These are phyloP conservation scores for Fusarium sororula DNA, from an alignment of 2,329 filamentous ascomycete genomes.

Conservation along the genomic window DNA sequence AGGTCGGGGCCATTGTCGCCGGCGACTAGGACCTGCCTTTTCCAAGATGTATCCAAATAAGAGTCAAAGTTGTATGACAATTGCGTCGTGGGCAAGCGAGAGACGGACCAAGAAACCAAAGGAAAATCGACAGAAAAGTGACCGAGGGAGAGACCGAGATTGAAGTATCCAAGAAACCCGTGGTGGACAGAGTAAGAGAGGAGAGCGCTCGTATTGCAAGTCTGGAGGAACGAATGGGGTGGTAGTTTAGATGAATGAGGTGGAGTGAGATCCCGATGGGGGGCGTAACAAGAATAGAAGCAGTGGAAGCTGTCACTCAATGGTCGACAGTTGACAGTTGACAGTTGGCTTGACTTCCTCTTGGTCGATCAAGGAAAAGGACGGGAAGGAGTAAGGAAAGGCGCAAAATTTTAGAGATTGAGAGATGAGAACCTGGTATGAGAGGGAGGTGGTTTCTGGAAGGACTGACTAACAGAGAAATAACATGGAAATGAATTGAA, in stretches of 20 bases:
- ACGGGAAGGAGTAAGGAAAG: neutral
- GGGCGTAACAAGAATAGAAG: slow-evolving; percentile 27
- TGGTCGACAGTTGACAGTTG: neutral
- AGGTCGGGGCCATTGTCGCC: slow-evolving; percentile 65
- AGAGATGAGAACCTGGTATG: neutral
- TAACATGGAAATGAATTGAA: neutral
- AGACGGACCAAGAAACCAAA: neutral
- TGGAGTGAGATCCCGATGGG: slow-evolving; percentile 30
- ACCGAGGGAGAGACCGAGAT: slow-evolving; percentile 17
- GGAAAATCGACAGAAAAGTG: neutral
- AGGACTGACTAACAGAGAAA: neutral
- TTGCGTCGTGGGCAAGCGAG: slow-evolving; percentile 15
- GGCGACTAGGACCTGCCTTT: slow-evolving; percentile 31
- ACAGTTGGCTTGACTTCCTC: neutral
- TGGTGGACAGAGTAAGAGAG: slow-evolving; percentile 13
- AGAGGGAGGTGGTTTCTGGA: neutral
- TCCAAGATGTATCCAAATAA: slow-evolving; percentile 7
- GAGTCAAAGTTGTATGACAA: slow-evolving; percentile 3
- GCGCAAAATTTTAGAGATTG: neutral
- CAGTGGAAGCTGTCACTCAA: slow-evolving; percentile 4
- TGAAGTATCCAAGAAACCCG: slow-evolving; percentile 16
- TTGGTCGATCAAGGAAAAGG: neutral
- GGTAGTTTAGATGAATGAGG: slow-evolving; percentile 22
- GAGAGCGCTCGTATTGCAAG: slow-evolving; percentile 32
- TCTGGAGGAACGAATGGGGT: slow-evolving; percentile 25